Evolutionary conservation across 495 filamentous ascomycete genomes (phyloP).

Genomic region (Jackrogersella multiformis): DNA sequence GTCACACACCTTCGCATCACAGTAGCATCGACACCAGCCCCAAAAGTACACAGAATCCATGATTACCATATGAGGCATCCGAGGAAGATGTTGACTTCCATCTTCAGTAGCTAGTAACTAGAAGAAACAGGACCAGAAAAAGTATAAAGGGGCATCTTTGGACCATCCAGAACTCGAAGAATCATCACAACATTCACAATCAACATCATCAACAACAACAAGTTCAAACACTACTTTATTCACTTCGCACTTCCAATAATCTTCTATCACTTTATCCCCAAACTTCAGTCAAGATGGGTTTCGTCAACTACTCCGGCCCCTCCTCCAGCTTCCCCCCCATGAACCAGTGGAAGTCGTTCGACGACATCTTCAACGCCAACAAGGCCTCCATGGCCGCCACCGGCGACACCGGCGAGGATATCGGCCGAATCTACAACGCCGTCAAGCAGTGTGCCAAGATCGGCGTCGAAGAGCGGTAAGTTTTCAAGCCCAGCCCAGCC

Average conservation of each 20-base stretch:
- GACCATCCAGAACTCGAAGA: constrained; percentile 6
- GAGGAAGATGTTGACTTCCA: too few relatives aligned
- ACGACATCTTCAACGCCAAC: constrained; percentile 53
- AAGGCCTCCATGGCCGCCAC: constrained; percentile 45
- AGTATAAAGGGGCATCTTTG: constrained; percentile 22
- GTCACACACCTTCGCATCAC: constrained; percentile 16
- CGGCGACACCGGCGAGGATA: constrained; percentile 48
- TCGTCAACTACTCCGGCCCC: constrained; percentile 48
- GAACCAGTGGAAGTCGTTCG: constrained; percentile 48
- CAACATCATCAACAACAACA: constrained; percentile 16
- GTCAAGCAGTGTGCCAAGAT: constrained; percentile 46
- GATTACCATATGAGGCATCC: not conserved
- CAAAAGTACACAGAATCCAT: not conserved
- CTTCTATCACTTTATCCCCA: not conserved
- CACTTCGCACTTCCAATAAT: not conserved
- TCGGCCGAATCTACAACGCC: constrained; percentile 49
- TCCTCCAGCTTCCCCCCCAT: constrained; percentile 49
- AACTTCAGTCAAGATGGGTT: constrained; percentile 33
- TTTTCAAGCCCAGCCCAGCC: not conserved
- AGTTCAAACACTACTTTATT: constrained; percentile 5
- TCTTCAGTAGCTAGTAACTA: too few relatives aligned
- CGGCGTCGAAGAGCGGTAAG: constrained; percentile 53
- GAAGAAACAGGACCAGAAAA: not conserved
- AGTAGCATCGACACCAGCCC: constrained; percentile 12
- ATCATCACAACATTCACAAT: constrained; percentile 20